A percentile compares a stretch with the other conserved stretches of the same genome.
Conservation (phyloP, 2,329 filamentous ascomycete genomes). For the Fusarium redolens region DNA sequence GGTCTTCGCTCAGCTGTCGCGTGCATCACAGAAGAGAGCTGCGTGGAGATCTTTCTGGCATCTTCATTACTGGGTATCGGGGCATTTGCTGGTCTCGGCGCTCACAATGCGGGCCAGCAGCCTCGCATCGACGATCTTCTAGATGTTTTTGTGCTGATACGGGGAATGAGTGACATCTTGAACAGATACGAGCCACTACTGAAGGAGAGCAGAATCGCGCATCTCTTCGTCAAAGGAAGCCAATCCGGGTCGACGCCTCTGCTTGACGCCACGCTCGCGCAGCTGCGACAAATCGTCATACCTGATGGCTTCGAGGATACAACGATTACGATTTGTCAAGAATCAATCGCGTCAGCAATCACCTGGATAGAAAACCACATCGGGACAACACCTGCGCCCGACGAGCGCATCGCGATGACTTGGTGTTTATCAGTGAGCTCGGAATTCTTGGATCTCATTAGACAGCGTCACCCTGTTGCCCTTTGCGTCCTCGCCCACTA, state of each 20-base stretch:
- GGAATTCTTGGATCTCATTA: conserved; percentile 30
- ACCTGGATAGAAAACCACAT: conserved; percentile 9
- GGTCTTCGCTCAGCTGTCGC: conserved; percentile 46
- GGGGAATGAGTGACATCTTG: conserved; percentile 49
- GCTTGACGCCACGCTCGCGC: conserved; percentile 1
- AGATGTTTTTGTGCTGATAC: conserved; percentile 48
- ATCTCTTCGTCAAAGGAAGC: conserved; percentile 5
- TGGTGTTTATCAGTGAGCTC: conserved; percentile 22
- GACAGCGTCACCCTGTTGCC: conserved; percentile 25
- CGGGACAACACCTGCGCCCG: background rate
- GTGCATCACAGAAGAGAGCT: conserved; percentile 45
- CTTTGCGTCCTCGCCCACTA: conserved; percentile 30
- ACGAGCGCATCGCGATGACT: conserved; percentile 24
- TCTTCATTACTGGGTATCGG: conserved; percentile 49
- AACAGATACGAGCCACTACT: conserved; percentile 36
- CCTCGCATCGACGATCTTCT: conserved; percentile 48
- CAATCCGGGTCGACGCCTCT: background rate
- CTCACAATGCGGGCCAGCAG: conserved; percentile 24
- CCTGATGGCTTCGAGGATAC: conserved; percentile 2
- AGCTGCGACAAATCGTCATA: conserved; percentile 22
- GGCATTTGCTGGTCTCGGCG: conserved; percentile 45
- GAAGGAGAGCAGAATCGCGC: background rate
- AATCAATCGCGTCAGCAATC: conserved; percentile 3
- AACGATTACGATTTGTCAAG: background rate
- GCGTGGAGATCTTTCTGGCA: conserved; percentile 49